Evolutionary conservation across 257 asterid genomes (phyloP).

Genomic region (Fraxinus excelsior): DNA sequence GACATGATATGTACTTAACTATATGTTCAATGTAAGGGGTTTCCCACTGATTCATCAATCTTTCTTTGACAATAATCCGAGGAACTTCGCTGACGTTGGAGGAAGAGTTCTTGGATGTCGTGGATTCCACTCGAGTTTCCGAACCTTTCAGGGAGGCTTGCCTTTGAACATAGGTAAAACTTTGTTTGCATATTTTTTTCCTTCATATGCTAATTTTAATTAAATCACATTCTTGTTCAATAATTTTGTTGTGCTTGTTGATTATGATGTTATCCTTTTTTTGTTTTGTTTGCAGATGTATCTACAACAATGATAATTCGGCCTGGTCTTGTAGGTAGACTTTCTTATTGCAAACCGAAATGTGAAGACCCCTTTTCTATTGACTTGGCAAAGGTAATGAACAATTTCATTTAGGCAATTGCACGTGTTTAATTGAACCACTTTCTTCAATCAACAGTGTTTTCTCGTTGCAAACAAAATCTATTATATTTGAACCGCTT

Average conservation of each 20-base stretch:
- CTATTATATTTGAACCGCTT: too few species aligned
- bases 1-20: constrained; percentile 2
- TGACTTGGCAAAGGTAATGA: constrained; percentile 77
- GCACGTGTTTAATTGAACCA: too few species aligned
- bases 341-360: constrained; percentile 73
- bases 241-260: background rate
- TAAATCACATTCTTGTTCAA: background rate
- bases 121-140: constrained; percentile 87
- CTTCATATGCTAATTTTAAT: background rate
- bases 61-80: constrained; percentile 73
- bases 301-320: constrained; percentile 87
- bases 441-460: too few species aligned
- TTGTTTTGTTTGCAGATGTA: constrained; percentile 56
- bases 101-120: constrained; percentile 89
- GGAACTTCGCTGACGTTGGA: constrained; percentile 71
- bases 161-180: constrained; percentile 76
- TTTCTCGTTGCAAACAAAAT: too few species aligned
- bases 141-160: constrained; percentile 77
- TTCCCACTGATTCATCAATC: too few species aligned
- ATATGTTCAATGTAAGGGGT: constrained; percentile 51
- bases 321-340: constrained; percentile 72
- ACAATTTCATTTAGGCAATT: background rate
- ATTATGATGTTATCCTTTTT: background rate
- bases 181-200: background rate
- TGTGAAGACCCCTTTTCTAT: constrained; percentile 63